Conservation (phyloP, 768 basidiomycete genomes). For the Auriculariales sp. region DNA sequence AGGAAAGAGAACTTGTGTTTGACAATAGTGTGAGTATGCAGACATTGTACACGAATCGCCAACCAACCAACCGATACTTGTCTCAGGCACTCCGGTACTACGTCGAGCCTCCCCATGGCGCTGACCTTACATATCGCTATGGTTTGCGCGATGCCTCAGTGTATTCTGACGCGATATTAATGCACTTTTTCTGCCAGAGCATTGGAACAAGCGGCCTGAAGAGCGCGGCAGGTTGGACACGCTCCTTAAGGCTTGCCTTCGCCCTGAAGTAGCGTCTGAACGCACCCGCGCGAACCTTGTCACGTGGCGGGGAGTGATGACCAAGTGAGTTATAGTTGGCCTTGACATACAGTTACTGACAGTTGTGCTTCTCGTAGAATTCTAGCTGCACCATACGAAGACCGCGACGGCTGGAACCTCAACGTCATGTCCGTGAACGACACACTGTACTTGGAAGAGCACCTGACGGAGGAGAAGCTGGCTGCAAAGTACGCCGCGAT, state of each 20-base stretch:
- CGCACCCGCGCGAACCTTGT: slow-evolving; percentile 16
- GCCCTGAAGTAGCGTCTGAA: slow-evolving; percentile 23
- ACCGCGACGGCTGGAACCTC: slow-evolving; percentile 62
- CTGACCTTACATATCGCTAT: slow-evolving; percentile 57
- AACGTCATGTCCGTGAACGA: slow-evolving; percentile 68
- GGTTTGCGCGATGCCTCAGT: slow-evolving; percentile 12
- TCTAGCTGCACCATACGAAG: slow-evolving; percentile 70
- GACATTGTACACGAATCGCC: neutral
- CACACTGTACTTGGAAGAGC: slow-evolving; percentile 64
- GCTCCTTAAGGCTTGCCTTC: slow-evolving; percentile 43
- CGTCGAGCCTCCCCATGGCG: slow-evolving; percentile 47
- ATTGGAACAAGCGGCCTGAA: slow-evolving; percentile 55
- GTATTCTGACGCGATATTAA: neutral
- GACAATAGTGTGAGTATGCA: slow-evolving; percentile 3
- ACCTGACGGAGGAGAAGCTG: slow-evolving; percentile 41
- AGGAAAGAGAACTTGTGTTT: slow-evolving; percentile 10
- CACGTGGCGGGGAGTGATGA: slow-evolving; percentile 71
- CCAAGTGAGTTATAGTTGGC: slow-evolving; percentile 38
- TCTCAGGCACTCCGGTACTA: slow-evolving; percentile 49
- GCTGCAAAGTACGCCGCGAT: slow-evolving; percentile 41
- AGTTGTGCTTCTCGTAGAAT: slow-evolving; percentile 40
- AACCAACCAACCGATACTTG: neutral
- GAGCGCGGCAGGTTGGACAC: slow-evolving; percentile 53
- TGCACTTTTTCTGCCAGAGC: slow-evolving; percentile 15
- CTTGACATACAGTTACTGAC: slow-evolving; percentile 8